Base-by-base conservation (phyloP, 768 basidiomycete genomes). In the Kwoniella heveanensis region DNA sequence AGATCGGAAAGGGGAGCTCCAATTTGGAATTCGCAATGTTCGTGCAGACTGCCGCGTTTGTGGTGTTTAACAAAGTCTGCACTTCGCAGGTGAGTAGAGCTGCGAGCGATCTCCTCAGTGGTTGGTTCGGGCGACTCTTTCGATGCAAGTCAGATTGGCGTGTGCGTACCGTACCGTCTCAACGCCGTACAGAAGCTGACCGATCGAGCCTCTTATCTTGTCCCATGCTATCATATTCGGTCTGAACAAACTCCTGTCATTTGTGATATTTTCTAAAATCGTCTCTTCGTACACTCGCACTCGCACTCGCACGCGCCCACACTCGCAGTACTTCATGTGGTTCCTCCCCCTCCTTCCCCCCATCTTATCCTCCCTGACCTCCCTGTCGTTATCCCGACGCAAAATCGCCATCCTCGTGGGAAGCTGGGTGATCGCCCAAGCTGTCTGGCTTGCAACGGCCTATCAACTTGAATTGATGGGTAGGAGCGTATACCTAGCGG, bases 11-110 rank as follows among this genome's bases (percentile, higher is more conserved):
- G 32, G 32, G 13, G n/a, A n/a, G n/a, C 32, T 36, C 32, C 32
- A 82, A 80, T 49, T 82, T 97, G 2, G 83, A 86, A 8, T 89
- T 93, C 67, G 84, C 89, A 2, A 95, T 91, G 90, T 92, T 96
- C 75, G 84, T 94, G 13, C 94, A 97, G 80, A 98, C 96, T 1
- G 85, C 85, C 37, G 82, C 85, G 0, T 98, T 99, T 73, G 94
- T 97, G n/a, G 81, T 92, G 8, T 95, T 98, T 83, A 99, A 98
- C 79, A 94, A 95, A 80, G 96, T 99, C 54, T 96, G 94, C 85
- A 99, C 96, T 0, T 96, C 93, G 0, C 92, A 95, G 84, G 92
- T 90, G 69, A 67, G 83, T 77, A 12, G 26, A 13, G 13, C 8
- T 2, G 24, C 7, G 4, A 13, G 8, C 39, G 10, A 44, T 44